phyloP scores from a whole-genome alignment of 2,329 filamentous ascomycete genomes.

The Cercospora nicotianae region DNA sequence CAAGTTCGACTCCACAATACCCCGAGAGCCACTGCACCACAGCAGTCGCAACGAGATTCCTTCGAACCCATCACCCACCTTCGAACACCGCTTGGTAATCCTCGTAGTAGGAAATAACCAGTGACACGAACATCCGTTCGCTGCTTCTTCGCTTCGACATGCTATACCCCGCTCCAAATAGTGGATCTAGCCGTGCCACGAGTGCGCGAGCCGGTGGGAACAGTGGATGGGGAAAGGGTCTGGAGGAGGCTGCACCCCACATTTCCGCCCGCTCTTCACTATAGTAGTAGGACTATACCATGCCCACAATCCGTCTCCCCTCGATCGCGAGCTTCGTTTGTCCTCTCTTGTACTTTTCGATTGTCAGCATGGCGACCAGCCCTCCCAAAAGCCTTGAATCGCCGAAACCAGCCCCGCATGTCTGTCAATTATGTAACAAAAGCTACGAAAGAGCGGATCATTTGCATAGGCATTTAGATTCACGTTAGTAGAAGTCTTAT shows the following conservation, averaged over 20 bases:
- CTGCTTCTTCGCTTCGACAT: neutral
- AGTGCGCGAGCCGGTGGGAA: neutral
- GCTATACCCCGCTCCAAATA: neutral
- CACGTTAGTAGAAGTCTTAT: conserved; percentile 26
- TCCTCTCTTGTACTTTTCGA: neutral
- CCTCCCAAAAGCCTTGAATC: neutral
- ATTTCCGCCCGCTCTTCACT: neutral
- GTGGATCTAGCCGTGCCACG: neutral
- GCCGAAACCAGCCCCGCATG: conserved; percentile 5
- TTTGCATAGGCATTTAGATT: conserved; percentile 37
- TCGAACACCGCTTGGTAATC: neutral
- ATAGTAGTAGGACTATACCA: neutral
- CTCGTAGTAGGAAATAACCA: neutral
- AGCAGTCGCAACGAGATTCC: neutral
- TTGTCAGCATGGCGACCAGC: neutral
- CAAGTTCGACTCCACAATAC: neutral
- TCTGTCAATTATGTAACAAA: conserved; percentile 35
- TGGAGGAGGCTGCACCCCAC: neutral
- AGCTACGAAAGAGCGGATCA: conserved; percentile 37
- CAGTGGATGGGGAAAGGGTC: neutral
- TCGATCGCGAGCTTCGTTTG: neutral
- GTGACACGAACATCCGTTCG: neutral
- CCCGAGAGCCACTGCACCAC: neutral
- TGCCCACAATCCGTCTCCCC: neutral
- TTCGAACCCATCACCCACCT: neutral